Evolutionary conservation across 2,329 filamentous ascomycete genomes (phyloP), one percentile per base, ranked within the genome.

Genomic region (Alternaria sp.): DNA sequence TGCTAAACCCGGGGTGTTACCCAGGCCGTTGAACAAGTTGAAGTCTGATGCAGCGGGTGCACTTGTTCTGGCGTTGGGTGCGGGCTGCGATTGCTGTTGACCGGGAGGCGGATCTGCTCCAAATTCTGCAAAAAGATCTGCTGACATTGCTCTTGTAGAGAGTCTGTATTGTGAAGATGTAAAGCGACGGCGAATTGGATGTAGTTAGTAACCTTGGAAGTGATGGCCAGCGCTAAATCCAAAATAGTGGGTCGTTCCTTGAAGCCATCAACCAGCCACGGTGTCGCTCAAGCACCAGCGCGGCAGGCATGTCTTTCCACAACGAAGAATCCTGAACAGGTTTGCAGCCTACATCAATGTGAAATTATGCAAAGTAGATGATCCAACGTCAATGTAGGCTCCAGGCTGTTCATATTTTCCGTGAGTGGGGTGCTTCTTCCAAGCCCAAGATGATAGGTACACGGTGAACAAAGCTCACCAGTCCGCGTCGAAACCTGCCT

Each of bases 91-190:
- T 25, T 67, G 64, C 50, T 65, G 61, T 57, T 69, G 70, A 15
- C 56, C 61, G 6, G 64, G 50, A 32, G 36, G 65, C n/a, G 73
- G 44, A 8, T 70, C 56, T 49, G 71, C 51, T 40, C 69, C 73
- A 28, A 79, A 79, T 49, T 77, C 77, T 52, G 75, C 77, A 43
- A 79, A 79, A 13, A 79, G 70, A 51, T 79, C 77, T 21, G 77
- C 77, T 30, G 77, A 79, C 77, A 79, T 79, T 58, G 62, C 40
- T 60, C 62, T 17, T 30, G 54, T 17, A 54, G 50, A 32, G 45
- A 47, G 26, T 30, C 19, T 43, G 44, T 52, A 21, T 30, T 30
- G 47, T 68, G 54, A 62, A 55, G 60, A 56, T 57, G 59, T 61
- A 36, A 45, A 60, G 54, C 57, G 55, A 63, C 32, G 63, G 49